Conservation (phyloP, 805 yeast genomes). For the Priceomyces haplophilus region DNA sequence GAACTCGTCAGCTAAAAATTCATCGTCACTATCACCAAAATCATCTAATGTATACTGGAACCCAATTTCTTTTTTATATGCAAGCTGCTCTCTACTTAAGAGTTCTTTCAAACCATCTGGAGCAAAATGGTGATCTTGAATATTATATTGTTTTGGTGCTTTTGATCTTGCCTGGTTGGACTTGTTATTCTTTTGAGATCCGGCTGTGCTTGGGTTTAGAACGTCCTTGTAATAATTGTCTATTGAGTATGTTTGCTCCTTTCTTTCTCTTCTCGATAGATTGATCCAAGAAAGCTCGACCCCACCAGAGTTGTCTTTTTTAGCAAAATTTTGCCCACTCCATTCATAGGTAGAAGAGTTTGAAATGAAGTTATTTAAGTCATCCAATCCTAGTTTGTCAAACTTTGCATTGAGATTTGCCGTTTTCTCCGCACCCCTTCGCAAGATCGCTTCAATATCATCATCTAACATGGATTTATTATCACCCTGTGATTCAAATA, state of each 20-base stretch:
- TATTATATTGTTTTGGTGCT: slow-evolving; percentile 61
- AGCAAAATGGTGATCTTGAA: slow-evolving; percentile 75
- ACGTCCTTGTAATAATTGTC: slow-evolving; percentile 77
- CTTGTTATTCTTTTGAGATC: slow-evolving; percentile 11
- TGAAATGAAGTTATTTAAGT: slow-evolving; percentile 84
- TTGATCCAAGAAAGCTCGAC: slow-evolving; percentile 60
- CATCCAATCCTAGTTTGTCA: slow-evolving; percentile 85
- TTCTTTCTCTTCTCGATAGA: slow-evolving; percentile 72
- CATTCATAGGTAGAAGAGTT: slow-evolving; percentile 92
- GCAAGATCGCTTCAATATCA: slow-evolving; percentile 81
- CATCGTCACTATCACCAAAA: slow-evolving; percentile 55
- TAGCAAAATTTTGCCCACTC: slow-evolving; percentile 88
- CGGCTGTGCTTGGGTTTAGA: slow-evolving; percentile 33
- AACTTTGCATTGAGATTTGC: slow-evolving; percentile 75
- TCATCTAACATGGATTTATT: slow-evolving; percentile 41
- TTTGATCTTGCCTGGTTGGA: slow-evolving; percentile 31
- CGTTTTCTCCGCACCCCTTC: slow-evolving; percentile 80
- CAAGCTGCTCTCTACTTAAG: slow-evolving; percentile 62
- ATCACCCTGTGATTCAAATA: slow-evolving; percentile 54
- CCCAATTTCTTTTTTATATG: slow-evolving; percentile 57
- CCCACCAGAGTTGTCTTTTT: slow-evolving; percentile 39
- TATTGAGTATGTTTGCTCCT: slow-evolving; percentile 73
- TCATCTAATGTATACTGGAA: slow-evolving; percentile 59
- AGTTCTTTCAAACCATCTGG: slow-evolving; percentile 51
- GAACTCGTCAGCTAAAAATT: slow-evolving; percentile 46